phyloP scores from a whole-genome alignment of 129 eudicot species.

The Artemisia argyi region DNA sequence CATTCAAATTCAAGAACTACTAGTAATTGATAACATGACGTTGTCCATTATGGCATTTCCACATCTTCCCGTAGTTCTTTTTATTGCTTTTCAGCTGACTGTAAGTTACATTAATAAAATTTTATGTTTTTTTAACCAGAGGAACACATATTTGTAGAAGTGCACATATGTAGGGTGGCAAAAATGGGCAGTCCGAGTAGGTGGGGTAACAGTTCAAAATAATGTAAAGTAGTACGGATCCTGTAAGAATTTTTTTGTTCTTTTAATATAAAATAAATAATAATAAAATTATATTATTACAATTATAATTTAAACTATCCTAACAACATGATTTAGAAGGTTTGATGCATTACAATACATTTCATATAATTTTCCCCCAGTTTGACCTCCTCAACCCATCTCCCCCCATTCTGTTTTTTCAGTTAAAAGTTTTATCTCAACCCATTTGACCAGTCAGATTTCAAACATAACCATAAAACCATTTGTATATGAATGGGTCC shows the following conservation, averaged over 20 bases:
- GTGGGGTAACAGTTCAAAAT: not conserved
- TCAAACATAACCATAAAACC: not conserved
- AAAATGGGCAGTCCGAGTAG: not conserved
- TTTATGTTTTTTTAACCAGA: slow-evolving; percentile 12
- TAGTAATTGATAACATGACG: slow-evolving; percentile 17
- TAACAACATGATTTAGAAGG: no score
- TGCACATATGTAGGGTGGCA: not conserved
- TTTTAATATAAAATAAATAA: not conserved
- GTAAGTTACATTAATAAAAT: slow-evolving; percentile 17
- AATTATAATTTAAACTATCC: not conserved
- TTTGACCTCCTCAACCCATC: not conserved
- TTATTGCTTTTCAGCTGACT: slow-evolving; percentile 95
- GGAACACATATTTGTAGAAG: not conserved
- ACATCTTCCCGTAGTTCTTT: slow-evolving; percentile 78
- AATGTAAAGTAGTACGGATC: not conserved
- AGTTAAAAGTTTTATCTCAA: not conserved
- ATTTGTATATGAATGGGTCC: slow-evolving; percentile 9
- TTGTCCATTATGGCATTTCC: slow-evolving; percentile 58
- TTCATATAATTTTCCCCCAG: not conserved
- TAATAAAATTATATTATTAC: not conserved
- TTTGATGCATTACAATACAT: not conserved
- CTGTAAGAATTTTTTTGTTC: not conserved
- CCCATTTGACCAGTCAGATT: not conserved
- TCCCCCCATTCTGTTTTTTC: not conserved
- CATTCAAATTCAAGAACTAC: no score